Percentiles rank a stretch among this genome's conserved stretches.
Evolutionary conservation across 108 stramenopile genomes (phyloP).

Genomic region (Ochromonas danica): DNA sequence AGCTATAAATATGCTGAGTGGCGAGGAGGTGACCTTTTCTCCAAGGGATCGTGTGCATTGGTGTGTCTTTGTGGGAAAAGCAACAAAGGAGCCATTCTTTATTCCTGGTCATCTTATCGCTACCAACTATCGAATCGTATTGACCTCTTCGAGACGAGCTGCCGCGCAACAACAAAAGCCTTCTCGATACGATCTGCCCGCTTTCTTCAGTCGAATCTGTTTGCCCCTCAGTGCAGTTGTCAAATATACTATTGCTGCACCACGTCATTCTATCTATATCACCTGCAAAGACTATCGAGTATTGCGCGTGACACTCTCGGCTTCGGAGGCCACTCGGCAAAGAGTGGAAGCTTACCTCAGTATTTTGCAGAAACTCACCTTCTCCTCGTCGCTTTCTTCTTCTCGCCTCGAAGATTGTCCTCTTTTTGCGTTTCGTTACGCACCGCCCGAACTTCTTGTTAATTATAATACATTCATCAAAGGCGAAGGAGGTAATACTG

Average conservation of each 20-base stretch:
- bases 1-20: background rate
- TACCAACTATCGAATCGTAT: slow-evolving; percentile 30
- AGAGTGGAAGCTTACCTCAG: background rate
- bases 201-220: slow-evolving; percentile 19
- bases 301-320: background rate
- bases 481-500: too few relatives aligned
- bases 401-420: background rate
- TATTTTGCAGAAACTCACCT: background rate
- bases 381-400: background rate
- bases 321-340: background rate
- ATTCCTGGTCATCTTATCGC: background rate
- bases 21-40: background rate
- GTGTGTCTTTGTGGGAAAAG: background rate
- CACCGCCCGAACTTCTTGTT: too few relatives aligned
- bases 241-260: background rate
- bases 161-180: background rate
- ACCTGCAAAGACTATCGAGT: slow-evolving; percentile 11
- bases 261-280: background rate
- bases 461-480: too few relatives aligned
- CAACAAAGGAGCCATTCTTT: background rate
- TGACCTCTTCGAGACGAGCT: background rate
- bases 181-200: background rate
- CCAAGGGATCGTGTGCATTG: background rate
- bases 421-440: too few relatives aligned
- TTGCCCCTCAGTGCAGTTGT: background rate